A percentile compares a stretch with the other conserved stretches of the same genome.
These are phyloP conservation scores for Aspergillus alliaceus DNA, from an alignment of 2,329 filamentous ascomycete species.

Conservation along the genomic window DNA sequence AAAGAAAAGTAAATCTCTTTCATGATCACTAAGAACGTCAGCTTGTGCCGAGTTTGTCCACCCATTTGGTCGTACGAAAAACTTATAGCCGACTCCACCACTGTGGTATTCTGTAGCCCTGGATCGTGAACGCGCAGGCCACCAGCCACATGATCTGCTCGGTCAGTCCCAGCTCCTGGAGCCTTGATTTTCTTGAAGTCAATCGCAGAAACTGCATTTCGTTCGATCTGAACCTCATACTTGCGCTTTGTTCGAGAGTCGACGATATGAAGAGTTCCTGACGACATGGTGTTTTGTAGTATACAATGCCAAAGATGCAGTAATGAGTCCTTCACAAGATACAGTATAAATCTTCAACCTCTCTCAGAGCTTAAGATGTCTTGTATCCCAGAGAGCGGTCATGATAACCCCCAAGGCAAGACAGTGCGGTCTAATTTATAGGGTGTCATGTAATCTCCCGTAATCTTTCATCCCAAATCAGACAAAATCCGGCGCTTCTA, in stretches of 20 bases:
- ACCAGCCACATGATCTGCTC: slow-evolving; percentile 22
- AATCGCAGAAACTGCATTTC: slow-evolving; percentile 28
- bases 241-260: slow-evolving; percentile 30
- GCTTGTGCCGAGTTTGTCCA: not conserved
- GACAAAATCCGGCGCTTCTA: too few species aligned
- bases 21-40: slow-evolving; percentile 26
- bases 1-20: slow-evolving; percentile 27
- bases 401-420: not conserved
- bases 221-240: slow-evolving; percentile 30
- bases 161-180: slow-evolving; percentile 11
- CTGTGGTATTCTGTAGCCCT: slow-evolving; percentile 35
- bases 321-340: not conserved
- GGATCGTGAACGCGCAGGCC: slow-evolving; percentile 36
- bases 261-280: slow-evolving; percentile 18
- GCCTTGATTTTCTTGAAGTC: slow-evolving; percentile 31
- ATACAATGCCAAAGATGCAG: not conserved
- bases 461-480: not conserved
- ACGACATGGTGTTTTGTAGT: slow-evolving; percentile 10
- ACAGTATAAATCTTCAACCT: not conserved
- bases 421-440: not conserved
- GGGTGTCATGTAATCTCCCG: not conserved
- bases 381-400: not conserved
- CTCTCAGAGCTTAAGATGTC: not conserved
- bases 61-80: slow-evolving; percentile 25
- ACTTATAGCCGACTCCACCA: slow-evolving; percentile 30